Conservation (phyloP, 345 rosid genomes). For the Adansonia digitata region DNA sequence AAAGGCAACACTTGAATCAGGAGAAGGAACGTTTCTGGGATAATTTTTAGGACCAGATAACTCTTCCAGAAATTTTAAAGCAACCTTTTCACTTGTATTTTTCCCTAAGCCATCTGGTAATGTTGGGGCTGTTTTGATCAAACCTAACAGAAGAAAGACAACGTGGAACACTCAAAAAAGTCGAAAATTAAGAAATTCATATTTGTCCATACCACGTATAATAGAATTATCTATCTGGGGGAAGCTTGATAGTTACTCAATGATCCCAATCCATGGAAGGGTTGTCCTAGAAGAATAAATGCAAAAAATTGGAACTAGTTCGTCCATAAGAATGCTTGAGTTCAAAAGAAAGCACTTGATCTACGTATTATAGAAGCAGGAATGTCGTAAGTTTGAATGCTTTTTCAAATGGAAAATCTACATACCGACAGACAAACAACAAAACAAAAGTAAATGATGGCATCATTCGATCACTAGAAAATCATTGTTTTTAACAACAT, state of each 20-base stretch:
- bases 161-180: no score
- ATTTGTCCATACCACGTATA: neutral
- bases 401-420: no score
- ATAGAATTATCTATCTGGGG: neutral
- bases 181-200: neutral
- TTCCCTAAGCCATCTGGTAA: neutral
- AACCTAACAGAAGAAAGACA: no score
- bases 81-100: neutral
- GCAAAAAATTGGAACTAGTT: neutral
- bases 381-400: no score
- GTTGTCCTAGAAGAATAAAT: neutral
- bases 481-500: neutral
- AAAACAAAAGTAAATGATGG: no score
- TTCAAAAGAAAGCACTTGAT: neutral
- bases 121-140: neutral
- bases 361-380: neutral
- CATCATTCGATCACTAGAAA: neutral
- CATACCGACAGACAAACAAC: no score
- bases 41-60: neutral
- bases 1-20: neutral
- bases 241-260: neutral
- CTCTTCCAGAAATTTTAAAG: neutral
- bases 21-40: no score
- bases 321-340: no score
- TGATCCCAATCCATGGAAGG: neutral